A percentile compares a stretch with the other conserved stretches of the same genome.
Evolutionary conservation across 2,329 filamentous ascomycete genomes (phyloP).

Genomic region (Fusarium drepaniforme): DNA sequence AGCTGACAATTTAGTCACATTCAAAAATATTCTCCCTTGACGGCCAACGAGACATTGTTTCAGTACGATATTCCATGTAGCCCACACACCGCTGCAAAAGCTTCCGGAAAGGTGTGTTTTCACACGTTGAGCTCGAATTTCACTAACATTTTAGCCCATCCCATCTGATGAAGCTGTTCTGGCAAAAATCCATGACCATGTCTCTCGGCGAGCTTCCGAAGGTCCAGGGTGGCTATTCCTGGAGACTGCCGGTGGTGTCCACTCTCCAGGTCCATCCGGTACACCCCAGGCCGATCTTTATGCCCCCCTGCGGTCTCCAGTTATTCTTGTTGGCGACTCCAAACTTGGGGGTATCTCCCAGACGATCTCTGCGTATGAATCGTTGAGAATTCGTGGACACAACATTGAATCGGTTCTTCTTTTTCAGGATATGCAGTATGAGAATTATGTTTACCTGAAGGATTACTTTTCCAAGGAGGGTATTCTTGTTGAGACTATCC

Average conservation of each 20-base stretch:
- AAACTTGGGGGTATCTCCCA: slow-evolving; percentile 84
- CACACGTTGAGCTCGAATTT: accelerated
- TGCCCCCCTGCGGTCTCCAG: slow-evolving; percentile 77
- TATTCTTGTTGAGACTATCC: slow-evolving; percentile 69
- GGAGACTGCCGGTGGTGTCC: slow-evolving; percentile 86
- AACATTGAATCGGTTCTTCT: slow-evolving; percentile 78
- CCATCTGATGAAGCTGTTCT: slow-evolving; percentile 65
- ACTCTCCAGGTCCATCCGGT: slow-evolving; percentile 82
- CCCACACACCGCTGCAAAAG: slow-evolving; percentile 78
- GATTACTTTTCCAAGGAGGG: slow-evolving; percentile 74
- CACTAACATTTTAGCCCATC: slow-evolving; percentile 54
- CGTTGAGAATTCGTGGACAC: slow-evolving; percentile 81
- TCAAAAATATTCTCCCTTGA: slow-evolving; percentile 65
- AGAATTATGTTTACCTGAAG: slow-evolving; percentile 75
- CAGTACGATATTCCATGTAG: slow-evolving; percentile 82
- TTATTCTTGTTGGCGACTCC: slow-evolving; percentile 80
- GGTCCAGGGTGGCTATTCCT: slow-evolving; percentile 75
- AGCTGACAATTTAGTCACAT: slow-evolving; percentile 68
- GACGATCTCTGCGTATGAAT: slow-evolving; percentile 85
- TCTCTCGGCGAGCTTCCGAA: slow-evolving; percentile 53
- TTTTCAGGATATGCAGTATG: slow-evolving; percentile 74
- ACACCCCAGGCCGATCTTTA: slow-evolving; percentile 84
- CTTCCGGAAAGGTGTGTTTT: slow-evolving; percentile 55
- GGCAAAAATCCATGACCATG: slow-evolving; percentile 54
- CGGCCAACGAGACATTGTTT: slow-evolving; percentile 68